Evolutionary conservation across 495 filamentous ascomycete species (phyloP), one percentile per base, ranked within the genome.

Genomic region (Aspergillus biplanus): DNA sequence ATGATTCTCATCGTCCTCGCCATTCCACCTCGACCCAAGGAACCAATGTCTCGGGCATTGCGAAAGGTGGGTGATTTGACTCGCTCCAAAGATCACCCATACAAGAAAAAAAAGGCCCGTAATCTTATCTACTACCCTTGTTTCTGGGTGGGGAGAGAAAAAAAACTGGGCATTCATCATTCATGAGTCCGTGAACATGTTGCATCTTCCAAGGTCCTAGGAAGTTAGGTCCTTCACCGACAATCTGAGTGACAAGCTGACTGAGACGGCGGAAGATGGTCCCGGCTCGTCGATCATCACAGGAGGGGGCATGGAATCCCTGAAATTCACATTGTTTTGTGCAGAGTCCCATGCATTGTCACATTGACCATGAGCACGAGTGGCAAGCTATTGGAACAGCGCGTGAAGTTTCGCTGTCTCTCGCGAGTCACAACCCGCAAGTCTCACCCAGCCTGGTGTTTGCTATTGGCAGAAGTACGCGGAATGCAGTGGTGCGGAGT

Each of bases 281-380:
- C 47, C 47, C 35, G 18, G 55, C 34, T 15, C 33, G 37, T 27
- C 34, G 35, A 57, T 44, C 35, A 57, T 32, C 8, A 21, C 16
- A 32, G n/a, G 35, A 32, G 21, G 21, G 21, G 21, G 21, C 47
- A 50, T 18, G 9, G 21, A 50, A 50, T 50, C 47, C 47, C 21
- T 50, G 47, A 21, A 31, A 56, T 11, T 56, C 16, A 21, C 32
- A 56, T 39, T 39, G 33, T 21, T 62, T 37, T 42, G 42, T n/a
- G 49, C 59, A 39, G 21, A 35, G 46, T 62, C 44, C 52, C 60
- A 39, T 62, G 60, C 60, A 62, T 56, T 55, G 52, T 56, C 60
- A 56, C 60, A 62, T 49, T 27, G 47, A 39, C 58, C 47, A 60
- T 15, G 47, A 60, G 55, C 15, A n/a, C 37, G 27, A 42, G 15